Evolutionary conservation across 1,139 yeast species (phyloP).

Genomic region (Hyphopichia buzzinii): DNA sequence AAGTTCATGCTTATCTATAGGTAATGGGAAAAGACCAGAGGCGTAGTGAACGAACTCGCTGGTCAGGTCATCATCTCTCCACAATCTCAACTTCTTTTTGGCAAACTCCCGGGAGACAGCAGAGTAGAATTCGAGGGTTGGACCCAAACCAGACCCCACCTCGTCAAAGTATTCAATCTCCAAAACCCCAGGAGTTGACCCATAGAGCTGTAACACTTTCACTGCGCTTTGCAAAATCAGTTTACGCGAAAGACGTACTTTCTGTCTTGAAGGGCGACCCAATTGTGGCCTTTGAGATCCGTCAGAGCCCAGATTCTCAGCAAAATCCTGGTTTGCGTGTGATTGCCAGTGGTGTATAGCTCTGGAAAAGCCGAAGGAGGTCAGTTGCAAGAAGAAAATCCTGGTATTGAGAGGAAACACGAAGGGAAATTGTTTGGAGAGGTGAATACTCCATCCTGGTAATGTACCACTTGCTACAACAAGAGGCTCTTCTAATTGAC

Average conservation of each 20-base stretch:
- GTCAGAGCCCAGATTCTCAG: conserved; percentile 12
- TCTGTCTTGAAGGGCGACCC: conserved; percentile 80
- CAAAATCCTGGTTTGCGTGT: conserved; percentile 45
- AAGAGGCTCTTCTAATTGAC: conserved; percentile 88
- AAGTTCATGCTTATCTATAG: conserved; percentile 38
- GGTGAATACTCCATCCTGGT: conserved; percentile 80
- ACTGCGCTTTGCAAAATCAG: conserved; percentile 75
- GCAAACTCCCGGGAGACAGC: conserved; percentile 72
- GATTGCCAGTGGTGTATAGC: conserved; percentile 77
- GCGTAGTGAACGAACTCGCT: conserved; percentile 35
- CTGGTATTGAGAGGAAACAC: conserved; percentile 84
- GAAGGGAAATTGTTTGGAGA: conserved; percentile 75
- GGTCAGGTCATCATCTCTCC: conserved; percentile 56
- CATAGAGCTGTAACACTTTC: conserved; percentile 74
- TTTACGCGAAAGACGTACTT: conserved; percentile 72
- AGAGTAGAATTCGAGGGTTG: conserved; percentile 90
- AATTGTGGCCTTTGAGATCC: conserved; percentile 39
- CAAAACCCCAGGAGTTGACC: conserved; percentile 73
- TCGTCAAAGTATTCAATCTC: conserved; percentile 91
- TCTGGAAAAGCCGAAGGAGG: conserved; percentile 90
- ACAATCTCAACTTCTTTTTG: conserved; percentile 53
- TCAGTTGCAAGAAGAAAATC: conserved; percentile 73
- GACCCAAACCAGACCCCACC: conserved; percentile 96
- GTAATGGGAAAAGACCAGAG: conserved; percentile 73
- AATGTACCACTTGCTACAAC: conserved; percentile 84